Evolutionary conservation across 2,329 filamentous ascomycete species (phyloP).

Genomic region (Cercospora citrullina): DNA sequence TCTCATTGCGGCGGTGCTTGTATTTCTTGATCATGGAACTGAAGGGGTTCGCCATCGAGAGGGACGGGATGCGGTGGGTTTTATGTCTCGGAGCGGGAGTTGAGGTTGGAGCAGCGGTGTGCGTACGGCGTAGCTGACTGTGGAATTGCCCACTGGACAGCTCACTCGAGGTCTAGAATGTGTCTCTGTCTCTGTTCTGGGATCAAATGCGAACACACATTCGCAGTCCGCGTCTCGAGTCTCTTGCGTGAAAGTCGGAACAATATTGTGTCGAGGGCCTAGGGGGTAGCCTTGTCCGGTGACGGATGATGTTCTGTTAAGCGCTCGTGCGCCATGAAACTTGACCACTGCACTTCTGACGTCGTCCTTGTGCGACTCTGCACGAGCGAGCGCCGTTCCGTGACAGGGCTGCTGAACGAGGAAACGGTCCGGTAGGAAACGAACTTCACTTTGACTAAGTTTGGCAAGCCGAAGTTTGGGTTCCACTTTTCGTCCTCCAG

Average conservation of each 20-base stretch:
- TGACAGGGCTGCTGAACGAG: neutral
- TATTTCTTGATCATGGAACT: conserved; percentile 10
- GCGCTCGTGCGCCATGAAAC: neutral
- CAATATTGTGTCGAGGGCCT: neutral
- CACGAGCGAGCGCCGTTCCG: neutral
- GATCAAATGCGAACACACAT: neutral
- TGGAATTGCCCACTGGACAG: neutral
- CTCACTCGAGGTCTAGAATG: neutral
- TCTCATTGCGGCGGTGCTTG: conserved; percentile 1
- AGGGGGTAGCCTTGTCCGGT: neutral
- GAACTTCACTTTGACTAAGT: conserved; percentile 13
- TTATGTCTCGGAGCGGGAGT: neutral
- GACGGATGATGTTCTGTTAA: neutral
- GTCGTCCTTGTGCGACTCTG: neutral
- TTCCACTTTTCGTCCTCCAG: conserved; percentile 6
- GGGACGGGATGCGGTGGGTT: neutral
- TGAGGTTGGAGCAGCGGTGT: neutral
- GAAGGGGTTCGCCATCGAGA: conserved; percentile 1
- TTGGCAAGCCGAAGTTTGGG: neutral
- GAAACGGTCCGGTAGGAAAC: neutral
- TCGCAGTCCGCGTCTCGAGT: neutral
- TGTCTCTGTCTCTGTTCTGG: neutral
- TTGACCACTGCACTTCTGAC: conserved; percentile 2
- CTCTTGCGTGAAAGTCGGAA: neutral
- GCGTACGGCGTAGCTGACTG: neutral